A percentile compares a stretch with the other conserved stretches of the same genome.
phyloP scores from a whole-genome alignment of 1,284 basidiomycete species.

The Pseudomicrostroma phylloplanum region DNA sequence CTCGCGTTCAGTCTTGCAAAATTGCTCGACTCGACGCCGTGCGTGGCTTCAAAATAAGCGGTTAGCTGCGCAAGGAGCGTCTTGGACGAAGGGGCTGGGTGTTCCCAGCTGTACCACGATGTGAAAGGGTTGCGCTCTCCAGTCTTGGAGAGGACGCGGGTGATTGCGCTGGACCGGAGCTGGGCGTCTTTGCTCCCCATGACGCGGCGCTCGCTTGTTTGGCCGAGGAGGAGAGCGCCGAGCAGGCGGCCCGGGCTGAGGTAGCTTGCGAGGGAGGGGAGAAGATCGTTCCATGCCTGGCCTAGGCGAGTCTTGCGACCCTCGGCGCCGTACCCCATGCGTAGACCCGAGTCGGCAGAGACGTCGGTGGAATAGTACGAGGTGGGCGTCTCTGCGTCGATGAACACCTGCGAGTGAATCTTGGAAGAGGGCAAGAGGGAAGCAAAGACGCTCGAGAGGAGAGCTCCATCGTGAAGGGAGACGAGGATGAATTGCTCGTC shows the following conservation, averaged over 20 bases:
- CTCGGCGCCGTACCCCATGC: slow-evolving; percentile 25
- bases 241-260: slow-evolving; percentile 24
- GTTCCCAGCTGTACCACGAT: slow-evolving; percentile 17
- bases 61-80: not conserved
- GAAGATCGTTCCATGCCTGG: slow-evolving; percentile 25
- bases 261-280: slow-evolving; percentile 28
- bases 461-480: slow-evolving; percentile 28
- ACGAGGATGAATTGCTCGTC: slow-evolving; percentile 32
- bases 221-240: slow-evolving; percentile 27
- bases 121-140: not conserved
- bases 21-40: slow-evolving; percentile 22
- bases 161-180: slow-evolving; percentile 24
- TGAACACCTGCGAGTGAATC: slow-evolving; percentile 31
- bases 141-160: slow-evolving; percentile 21
- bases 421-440: slow-evolving; percentile 24
- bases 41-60: slow-evolving; percentile 23
- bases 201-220: slow-evolving; percentile 19
- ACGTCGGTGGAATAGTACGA: slow-evolving; percentile 30
- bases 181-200: slow-evolving; percentile 25
- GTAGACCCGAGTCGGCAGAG: slow-evolving; percentile 18
- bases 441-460: slow-evolving; percentile 33
- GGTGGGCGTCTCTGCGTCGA: slow-evolving; percentile 31
- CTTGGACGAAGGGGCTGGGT: slow-evolving; percentile 25
- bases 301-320: slow-evolving; percentile 20
- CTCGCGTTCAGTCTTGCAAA: slow-evolving; percentile 16